phyloP scores from a whole-genome alignment of 176 grass and related monocot genomes.

The Musa troglodytarum region DNA sequence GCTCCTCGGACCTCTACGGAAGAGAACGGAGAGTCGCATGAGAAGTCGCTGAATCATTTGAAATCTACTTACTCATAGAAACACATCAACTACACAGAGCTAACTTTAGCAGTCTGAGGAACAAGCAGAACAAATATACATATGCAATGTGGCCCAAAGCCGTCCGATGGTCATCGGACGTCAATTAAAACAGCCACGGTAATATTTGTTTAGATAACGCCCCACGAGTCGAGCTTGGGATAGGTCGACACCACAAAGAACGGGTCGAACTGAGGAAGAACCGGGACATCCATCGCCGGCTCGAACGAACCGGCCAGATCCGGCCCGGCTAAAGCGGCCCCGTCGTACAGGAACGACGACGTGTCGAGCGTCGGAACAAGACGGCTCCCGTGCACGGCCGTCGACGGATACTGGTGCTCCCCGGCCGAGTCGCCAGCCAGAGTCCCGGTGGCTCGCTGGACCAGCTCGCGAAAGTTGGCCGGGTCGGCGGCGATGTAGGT shows the following conservation, averaged over 20 bases:
- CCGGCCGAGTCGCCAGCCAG: background rate
- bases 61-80: too few relatives aligned
- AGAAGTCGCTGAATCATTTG: too few relatives aligned
- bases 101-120: too few relatives aligned
- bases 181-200: too few relatives aligned
- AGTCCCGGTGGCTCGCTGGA: conserved; percentile 66
- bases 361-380: conserved; percentile 39
- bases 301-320: background rate
- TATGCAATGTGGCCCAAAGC: too few relatives aligned
- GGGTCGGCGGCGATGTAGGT: conserved; percentile 89
- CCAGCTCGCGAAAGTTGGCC: conserved; percentile 71
- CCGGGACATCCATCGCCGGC: background rate
- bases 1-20: too few relatives aligned
- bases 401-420: background rate
- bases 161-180: background rate
- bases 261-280: conserved; percentile 21
- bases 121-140: too few relatives aligned
- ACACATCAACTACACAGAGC: too few relatives aligned
- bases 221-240: conserved; percentile 77
- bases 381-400: background rate
- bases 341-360: conserved; percentile 23
- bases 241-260: conserved; percentile 24
- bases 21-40: too few relatives aligned
- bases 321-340: background rate
- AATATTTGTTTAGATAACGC: conserved; percentile 26